Evolutionary conservation across 2,329 filamentous ascomycete genomes (phyloP).

Genomic region (Keithomyces neogunnii): DNA sequence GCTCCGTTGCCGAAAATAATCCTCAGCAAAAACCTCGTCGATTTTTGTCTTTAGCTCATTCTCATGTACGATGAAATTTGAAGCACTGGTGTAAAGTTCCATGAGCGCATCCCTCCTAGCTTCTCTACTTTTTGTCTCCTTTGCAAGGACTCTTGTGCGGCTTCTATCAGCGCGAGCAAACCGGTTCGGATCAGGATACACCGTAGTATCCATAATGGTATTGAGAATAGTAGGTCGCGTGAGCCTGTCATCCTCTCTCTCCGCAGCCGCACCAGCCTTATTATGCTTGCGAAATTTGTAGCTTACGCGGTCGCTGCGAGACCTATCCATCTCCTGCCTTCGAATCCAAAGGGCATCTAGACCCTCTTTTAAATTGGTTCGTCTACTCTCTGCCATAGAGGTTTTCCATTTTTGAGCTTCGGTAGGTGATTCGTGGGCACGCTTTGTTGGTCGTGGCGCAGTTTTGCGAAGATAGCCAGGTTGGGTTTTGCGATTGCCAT

Average conservation of each 20-base stretch:
- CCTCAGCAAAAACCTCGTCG: conserved; percentile 65
- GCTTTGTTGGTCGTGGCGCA: conserved; percentile 44
- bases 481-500: conserved; percentile 51
- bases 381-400: conserved; percentile 62
- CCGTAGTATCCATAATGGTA: conserved; percentile 36
- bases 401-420: conserved; percentile 54
- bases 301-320: conserved; percentile 29
- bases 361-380: conserved; percentile 64
- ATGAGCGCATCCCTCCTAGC: conserved; percentile 65
- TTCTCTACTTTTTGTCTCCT: conserved; percentile 39
- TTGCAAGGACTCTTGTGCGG: conserved; percentile 34
- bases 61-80: conserved; percentile 78
- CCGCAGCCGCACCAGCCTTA: conserved; percentile 49
- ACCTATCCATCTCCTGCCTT: conserved; percentile 38
- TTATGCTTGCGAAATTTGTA: conserved; percentile 39
- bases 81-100: conserved; percentile 82
- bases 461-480: conserved; percentile 52
- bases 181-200: conserved; percentile 54
- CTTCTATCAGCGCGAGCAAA: conserved; percentile 43
- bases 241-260: conserved; percentile 67
- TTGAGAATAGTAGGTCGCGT: conserved; percentile 60
- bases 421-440: conserved; percentile 24
- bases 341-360: conserved; percentile 61
- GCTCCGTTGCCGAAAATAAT: conserved; percentile 38
- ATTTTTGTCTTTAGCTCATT: conserved; percentile 65